A percentile compares a stretch with the other conserved stretches of the same genome.
These are phyloP conservation scores for Verticillium tricorpus DNA, from an alignment of 2,329 filamentous ascomycete genomes.

Conservation along the genomic window DNA sequence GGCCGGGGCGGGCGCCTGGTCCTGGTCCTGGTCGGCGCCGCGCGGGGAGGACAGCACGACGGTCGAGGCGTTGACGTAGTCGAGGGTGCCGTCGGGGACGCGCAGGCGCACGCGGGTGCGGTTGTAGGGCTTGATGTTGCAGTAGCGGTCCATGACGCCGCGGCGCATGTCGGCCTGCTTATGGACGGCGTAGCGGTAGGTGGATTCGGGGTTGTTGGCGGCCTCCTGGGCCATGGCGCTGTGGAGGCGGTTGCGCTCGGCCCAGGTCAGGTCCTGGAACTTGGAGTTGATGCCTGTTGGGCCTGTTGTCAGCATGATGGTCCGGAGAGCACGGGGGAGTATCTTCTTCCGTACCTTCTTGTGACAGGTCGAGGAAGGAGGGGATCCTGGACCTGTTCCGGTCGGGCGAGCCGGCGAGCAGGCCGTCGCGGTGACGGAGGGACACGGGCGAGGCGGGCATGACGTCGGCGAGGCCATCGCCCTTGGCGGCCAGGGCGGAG, in stretches of 20 bases:
- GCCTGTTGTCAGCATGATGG: conserved; percentile 32
- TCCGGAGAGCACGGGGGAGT: background rate
- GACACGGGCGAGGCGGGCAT: conserved; percentile 10
- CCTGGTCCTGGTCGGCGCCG: conserved; percentile 13
- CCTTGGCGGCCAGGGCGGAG: conserved; percentile 7
- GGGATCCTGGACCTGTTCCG: conserved; percentile 24
- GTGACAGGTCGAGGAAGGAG: conserved; percentile 31
- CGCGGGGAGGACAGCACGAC: conserved; percentile 50
- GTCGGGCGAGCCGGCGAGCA: background rate
- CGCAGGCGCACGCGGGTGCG: conserved; percentile 78
- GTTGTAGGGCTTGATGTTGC: conserved; percentile 85
- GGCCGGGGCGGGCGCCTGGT: conserved; percentile 20
- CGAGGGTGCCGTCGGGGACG: conserved; percentile 67
- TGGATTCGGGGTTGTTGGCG: conserved; percentile 17
- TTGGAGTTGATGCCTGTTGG: conserved; percentile 27
- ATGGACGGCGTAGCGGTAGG: conserved; percentile 16
- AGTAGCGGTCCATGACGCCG: conserved; percentile 68
- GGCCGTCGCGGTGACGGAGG: conserved; percentile 7
- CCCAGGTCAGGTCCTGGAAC: conserved; percentile 50
- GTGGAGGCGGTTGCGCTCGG: conserved; percentile 43
- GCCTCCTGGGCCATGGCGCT: conserved; percentile 32
- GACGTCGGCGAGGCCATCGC: background rate
- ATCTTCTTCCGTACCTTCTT: conserved; percentile 24
- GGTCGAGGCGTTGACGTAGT: conserved; percentile 81
- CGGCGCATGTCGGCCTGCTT: conserved; percentile 27